A percentile compares a stretch with the other conserved stretches of the same genome.
These are phyloP conservation scores for Claviceps lovelessii DNA, from an alignment of 2,329 filamentous ascomycete genomes.

Conservation along the genomic window DNA sequence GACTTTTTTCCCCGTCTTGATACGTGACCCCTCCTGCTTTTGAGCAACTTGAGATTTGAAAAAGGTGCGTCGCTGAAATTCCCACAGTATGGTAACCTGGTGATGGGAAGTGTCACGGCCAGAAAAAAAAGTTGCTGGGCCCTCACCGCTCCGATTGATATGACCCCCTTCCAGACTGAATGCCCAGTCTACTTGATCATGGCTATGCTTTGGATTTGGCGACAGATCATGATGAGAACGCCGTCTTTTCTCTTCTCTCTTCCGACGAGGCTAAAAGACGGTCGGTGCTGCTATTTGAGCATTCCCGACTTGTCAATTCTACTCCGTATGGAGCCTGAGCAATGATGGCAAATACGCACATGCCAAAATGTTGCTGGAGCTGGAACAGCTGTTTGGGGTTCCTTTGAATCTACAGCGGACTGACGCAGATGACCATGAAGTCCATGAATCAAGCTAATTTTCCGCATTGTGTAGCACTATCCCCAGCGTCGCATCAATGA, in stretches of 20 bases:
- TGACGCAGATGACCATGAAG: not conserved
- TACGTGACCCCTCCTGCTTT: not conserved
- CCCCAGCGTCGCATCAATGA: constrained; percentile 4
- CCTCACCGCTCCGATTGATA: not conserved
- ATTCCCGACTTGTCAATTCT: too few relatives aligned
- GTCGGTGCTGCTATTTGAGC: not conserved
- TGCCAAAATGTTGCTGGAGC: not conserved
- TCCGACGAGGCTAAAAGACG: too few relatives aligned
- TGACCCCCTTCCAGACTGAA: not conserved
- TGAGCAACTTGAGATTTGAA: not conserved
- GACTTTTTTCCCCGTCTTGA: not conserved
- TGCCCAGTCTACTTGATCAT: not conserved
- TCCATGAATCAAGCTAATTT: not conserved
- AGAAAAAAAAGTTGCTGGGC: not conserved
- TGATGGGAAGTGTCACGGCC: too few relatives aligned
- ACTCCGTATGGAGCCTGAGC: not conserved
- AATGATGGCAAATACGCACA: not conserved
- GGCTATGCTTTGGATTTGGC: too few relatives aligned
- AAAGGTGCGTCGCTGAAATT: not conserved
- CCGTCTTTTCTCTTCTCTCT: too few relatives aligned
- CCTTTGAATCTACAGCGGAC: not conserved
- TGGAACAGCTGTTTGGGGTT: not conserved
- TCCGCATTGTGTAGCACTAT: not conserved
- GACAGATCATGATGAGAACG: too few relatives aligned
- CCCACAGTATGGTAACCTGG: too few relatives aligned